Percentiles rank a stretch among this genome's conserved stretches.
These are phyloP conservation scores for Sclerotinia nivalis DNA, from an alignment of 2,329 filamentous ascomycete species.

Conservation along the genomic window DNA sequence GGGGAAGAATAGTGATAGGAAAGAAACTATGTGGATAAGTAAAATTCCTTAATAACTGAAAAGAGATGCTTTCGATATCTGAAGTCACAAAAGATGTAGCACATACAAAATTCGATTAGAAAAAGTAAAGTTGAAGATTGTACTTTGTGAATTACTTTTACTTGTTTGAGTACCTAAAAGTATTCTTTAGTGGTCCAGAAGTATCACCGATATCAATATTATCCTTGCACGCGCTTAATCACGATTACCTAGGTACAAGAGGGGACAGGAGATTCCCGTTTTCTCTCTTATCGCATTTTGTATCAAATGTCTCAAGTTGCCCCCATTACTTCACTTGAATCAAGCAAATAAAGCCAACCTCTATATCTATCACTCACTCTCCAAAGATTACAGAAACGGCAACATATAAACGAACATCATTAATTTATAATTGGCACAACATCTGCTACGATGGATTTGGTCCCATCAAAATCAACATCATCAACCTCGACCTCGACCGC, in stretches of 20 bases:
- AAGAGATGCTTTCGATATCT: background rate
- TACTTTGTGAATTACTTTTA: background rate
- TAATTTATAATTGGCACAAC: background rate
- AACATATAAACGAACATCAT: background rate
- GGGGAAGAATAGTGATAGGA: background rate
- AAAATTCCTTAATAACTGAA: background rate
- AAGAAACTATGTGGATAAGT: background rate
- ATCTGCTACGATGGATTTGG: slow-evolving; percentile 23
- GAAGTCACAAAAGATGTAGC: background rate
- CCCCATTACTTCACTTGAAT: background rate
- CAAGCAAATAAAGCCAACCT: too few relatives aligned
- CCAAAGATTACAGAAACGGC: background rate
- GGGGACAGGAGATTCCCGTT: background rate
- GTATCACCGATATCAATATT: background rate
- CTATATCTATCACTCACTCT: too few relatives aligned
- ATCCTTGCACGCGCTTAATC: background rate
- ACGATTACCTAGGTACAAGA: background rate
- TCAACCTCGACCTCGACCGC: slow-evolving; percentile 50
- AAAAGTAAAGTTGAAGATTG: slow-evolving; percentile 1
- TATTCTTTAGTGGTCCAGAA: background rate
- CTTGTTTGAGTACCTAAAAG: background rate
- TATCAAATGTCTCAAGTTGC: background rate
- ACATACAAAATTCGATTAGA: background rate
- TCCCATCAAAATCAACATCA: slow-evolving; percentile 14
- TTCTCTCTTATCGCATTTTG: slow-evolving; percentile 5